phyloP scores from a whole-genome alignment of 345 rosid species.

The Cardamine occulta region DNA sequence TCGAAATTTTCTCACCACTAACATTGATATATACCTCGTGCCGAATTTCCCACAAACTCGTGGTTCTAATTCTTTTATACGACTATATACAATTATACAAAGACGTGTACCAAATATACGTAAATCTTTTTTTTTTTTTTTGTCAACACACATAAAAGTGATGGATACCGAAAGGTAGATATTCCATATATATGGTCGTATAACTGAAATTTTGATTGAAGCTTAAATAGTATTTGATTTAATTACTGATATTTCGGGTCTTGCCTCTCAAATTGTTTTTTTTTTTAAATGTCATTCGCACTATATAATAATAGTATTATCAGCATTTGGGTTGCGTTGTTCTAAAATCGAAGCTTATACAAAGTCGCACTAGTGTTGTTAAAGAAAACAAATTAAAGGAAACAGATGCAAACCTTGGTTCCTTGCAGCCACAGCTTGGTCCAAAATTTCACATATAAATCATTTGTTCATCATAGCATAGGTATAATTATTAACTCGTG shows the following conservation, averaged over 20 bases:
- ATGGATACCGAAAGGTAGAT: constrained; percentile 22
- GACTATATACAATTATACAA: not conserved
- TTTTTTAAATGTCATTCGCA: not conserved
- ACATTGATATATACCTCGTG: constrained; percentile 10
- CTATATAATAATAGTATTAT: not conserved
- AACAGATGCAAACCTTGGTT: constrained; percentile 32
- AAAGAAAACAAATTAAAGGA: not conserved
- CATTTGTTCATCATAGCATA: not conserved
- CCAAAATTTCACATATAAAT: not conserved
- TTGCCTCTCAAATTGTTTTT: not conserved
- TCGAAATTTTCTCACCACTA: constrained; percentile 4
- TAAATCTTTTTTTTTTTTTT: not conserved
- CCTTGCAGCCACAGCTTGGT: not conserved
- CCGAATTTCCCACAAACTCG: not conserved
- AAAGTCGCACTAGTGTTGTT: not conserved
- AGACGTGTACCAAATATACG: not conserved
- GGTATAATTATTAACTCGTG: not conserved
- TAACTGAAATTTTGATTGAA: not conserved
- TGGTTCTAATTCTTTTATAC: not conserved
- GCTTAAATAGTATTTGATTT: not conserved
- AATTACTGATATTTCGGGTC: not conserved
- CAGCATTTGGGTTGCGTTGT: not conserved
- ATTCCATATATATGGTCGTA: not conserved
- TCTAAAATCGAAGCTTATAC: not conserved
- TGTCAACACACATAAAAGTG: not conserved